Evolutionary conservation across 768 basidiomycete genomes (phyloP).

Genomic region (Gautieria morchelliformis): DNA sequence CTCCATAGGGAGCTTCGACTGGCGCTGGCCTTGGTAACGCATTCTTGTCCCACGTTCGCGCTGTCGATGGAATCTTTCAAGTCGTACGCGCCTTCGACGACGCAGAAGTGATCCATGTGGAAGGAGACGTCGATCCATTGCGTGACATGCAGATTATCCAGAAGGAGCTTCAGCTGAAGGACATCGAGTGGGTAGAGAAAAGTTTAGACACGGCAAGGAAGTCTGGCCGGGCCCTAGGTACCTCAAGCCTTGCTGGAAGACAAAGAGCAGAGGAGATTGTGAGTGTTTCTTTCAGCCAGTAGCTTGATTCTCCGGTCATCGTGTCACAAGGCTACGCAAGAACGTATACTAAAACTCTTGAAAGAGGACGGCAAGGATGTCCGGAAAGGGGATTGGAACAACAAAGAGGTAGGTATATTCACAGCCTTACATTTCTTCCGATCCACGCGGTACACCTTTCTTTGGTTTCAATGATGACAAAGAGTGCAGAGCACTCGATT

Average conservation of each 20-base stretch:
- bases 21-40: conserved; percentile 97
- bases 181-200: conserved; percentile 99
- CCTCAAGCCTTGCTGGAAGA: conserved; percentile 77
- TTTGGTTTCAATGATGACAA: conserved; percentile 50
- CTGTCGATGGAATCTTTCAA: conserved; percentile 99
- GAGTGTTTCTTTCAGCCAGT: conserved; percentile 20
- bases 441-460: conserved; percentile 16
- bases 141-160: conserved; percentile 98
- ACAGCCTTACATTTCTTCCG: not conserved
- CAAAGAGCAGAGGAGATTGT: conserved; percentile 96
- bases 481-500: conserved; percentile 62
- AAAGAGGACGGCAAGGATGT: conserved; percentile 80
- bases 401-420: conserved; percentile 75
- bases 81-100: conserved; percentile 97
- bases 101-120: conserved; percentile 98
- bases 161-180: conserved; percentile 89
- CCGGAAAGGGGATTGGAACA: conserved; percentile 88
- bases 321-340: conserved; percentile 56
- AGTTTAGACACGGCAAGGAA: conserved; percentile 71
- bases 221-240: conserved; percentile 60
- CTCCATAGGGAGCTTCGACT: conserved; percentile 78
- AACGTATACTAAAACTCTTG: conserved; percentile 75
- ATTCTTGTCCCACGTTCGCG: conserved; percentile 94
- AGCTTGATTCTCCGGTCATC: conserved; percentile 9
- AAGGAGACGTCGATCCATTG: conserved; percentile 91